Conservation (phyloP, 805 yeast genomes). For the Sugiyamaella americana region DNA sequence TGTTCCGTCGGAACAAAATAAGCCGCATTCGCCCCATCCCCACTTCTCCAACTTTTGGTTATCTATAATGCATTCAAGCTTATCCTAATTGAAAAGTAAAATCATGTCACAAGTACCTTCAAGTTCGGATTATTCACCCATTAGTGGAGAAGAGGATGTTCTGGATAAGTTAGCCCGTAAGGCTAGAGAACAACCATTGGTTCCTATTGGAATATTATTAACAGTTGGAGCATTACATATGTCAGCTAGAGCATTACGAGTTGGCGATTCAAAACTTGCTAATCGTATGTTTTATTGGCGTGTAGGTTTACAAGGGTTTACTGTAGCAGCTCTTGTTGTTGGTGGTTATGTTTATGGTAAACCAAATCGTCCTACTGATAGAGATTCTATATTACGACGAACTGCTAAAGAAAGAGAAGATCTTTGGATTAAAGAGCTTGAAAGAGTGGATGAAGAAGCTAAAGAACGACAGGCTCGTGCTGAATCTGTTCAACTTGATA, state of each 20-base stretch:
- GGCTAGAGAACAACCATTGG: conserved; percentile 81
- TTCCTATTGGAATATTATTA: conserved; percentile 73
- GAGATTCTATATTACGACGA: conserved; percentile 61
- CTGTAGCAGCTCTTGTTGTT: conserved; percentile 71
- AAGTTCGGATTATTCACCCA: background rate
- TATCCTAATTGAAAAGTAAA: no score
- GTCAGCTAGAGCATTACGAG: conserved; percentile 69
- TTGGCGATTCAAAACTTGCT: conserved; percentile 68
- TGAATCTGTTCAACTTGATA: conserved; percentile 3
- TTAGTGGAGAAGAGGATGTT: conserved; percentile 14
- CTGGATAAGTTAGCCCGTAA: conserved; percentile 30
- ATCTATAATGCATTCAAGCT: no score
- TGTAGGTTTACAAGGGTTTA: conserved; percentile 78
- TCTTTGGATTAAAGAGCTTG: conserved; percentile 79
- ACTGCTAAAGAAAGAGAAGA: conserved; percentile 81
- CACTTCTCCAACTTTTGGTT: no score
- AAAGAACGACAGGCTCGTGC: conserved; percentile 67
- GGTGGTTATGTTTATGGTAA: conserved; percentile 68
- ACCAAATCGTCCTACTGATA: conserved; percentile 23
- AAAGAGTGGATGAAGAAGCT: conserved; percentile 72
- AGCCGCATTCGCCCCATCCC: no score
- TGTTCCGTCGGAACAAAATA: no score
- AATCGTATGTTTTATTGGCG: conserved; percentile 87
- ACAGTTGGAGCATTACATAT: conserved; percentile 76
- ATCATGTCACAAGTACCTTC: background rate